Conservation (phyloP, 306 rosid genomes). For the Cicer cuneatum region DNA sequence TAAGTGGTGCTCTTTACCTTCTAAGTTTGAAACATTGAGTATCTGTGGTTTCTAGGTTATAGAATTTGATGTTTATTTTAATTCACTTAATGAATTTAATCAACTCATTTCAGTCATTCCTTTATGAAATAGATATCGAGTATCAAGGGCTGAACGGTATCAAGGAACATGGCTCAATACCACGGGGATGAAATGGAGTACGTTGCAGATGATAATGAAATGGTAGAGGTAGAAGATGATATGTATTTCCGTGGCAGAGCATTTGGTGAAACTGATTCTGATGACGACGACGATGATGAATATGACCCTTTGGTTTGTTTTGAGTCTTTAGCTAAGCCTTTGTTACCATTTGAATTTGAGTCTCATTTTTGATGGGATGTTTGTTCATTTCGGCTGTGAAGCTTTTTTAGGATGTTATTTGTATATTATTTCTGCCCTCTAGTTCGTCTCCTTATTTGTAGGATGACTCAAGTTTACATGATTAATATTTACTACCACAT, state of each 20-base stretch:
- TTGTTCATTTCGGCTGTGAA: conserved; percentile 3
- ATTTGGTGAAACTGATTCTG: conserved; percentile 54
- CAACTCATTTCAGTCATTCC: conserved; percentile 14
- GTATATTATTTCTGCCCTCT: conserved; percentile 3
- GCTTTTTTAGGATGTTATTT: conserved; percentile 17
- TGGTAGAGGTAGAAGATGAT: conserved; percentile 59
- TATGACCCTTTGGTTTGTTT: conserved; percentile 57
- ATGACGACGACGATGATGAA: conserved; percentile 48
- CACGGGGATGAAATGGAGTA: conserved; percentile 53
- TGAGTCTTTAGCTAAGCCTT: conserved; percentile 37
- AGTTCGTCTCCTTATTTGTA: conserved; percentile 6
- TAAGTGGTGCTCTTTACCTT: neutral
- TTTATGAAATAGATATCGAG: conserved; percentile 34
- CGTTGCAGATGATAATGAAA: conserved; percentile 52
- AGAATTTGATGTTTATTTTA: conserved; percentile 11
- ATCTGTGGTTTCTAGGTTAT: conserved; percentile 8
- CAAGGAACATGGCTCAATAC: conserved; percentile 49
- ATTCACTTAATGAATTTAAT: neutral
- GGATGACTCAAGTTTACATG: conserved; percentile 3
- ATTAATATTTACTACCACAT: conserved; percentile 16
- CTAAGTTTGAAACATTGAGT: neutral
- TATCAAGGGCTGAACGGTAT: neutral
- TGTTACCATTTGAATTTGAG: conserved; percentile 15
- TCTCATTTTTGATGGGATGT: conserved; percentile 10
- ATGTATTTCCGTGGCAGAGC: conserved; percentile 52